Conservation (phyloP, 345 rosid genomes). For the Arabis hirsuta region DNA sequence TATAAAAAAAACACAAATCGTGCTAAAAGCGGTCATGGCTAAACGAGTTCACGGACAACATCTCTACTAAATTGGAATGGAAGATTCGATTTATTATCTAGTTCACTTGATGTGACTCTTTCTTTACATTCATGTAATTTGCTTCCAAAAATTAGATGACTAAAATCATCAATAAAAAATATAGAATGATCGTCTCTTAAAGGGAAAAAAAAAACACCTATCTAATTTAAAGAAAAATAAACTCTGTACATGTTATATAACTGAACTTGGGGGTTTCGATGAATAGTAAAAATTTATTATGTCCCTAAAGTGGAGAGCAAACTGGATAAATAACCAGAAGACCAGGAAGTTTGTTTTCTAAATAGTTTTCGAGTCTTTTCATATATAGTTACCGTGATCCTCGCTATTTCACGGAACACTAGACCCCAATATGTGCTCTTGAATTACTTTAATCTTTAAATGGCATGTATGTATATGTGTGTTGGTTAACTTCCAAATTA, state of each 20-base stretch:
- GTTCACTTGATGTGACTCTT: no score
- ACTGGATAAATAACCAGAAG: constrained; percentile 30
- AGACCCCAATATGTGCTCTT: constrained; percentile 34
- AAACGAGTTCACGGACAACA: no score
- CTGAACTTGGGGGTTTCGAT: neutral
- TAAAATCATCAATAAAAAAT: no score
- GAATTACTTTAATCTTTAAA: neutral
- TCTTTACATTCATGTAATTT: no score
- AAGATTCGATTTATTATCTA: no score
- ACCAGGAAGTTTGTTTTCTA: constrained; percentile 39
- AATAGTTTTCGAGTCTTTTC: constrained; percentile 30
- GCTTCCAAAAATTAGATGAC: no score
- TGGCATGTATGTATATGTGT: neutral
- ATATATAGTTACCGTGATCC: constrained; percentile 35
- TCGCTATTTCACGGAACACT: constrained; percentile 39
- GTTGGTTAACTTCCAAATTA: neutral
- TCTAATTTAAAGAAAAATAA: neutral
- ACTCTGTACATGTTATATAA: neutral
- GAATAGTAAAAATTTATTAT: neutral
- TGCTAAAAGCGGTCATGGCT: no score
- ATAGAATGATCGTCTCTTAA: no score
- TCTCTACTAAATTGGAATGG: no score
- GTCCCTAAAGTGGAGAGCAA: constrained; percentile 29
- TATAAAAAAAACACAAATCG: neutral
- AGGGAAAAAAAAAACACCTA: neutral